phyloP scores from a whole-genome alignment of 495 filamentous ascomycete genomes.

The Apodospora peruviana region DNA sequence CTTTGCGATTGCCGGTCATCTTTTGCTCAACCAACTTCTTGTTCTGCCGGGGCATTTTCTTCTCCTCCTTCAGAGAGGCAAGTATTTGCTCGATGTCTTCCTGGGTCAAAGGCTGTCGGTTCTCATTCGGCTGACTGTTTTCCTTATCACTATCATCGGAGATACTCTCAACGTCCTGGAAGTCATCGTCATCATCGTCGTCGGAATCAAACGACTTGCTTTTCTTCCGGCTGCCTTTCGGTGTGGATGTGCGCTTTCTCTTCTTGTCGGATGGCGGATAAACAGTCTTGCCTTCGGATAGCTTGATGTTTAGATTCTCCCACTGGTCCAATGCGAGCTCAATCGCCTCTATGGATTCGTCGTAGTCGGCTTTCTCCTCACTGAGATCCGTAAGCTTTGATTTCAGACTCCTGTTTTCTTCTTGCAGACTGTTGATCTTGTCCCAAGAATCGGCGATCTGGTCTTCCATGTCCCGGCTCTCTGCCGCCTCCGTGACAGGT shows the following conservation, averaged over 20 bases:
- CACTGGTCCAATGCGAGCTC: not conserved
- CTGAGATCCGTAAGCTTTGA: constrained; percentile 4
- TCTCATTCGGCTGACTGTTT: constrained; percentile 13
- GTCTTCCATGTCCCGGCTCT: constrained; percentile 33
- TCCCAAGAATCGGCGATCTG: constrained; percentile 18
- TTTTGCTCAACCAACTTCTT: constrained; percentile 19
- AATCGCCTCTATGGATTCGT: constrained; percentile 20
- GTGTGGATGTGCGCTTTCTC: constrained; percentile 16
- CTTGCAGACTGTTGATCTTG: not conserved
- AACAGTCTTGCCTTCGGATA: constrained; percentile 43
- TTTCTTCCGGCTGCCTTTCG: constrained; percentile 23
- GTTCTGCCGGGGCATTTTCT: constrained; percentile 14
- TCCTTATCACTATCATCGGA: constrained; percentile 26
- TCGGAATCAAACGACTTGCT: constrained; percentile 10
- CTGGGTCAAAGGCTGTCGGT: constrained; percentile 5
- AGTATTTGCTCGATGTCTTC: constrained; percentile 1
- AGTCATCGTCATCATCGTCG: not conserved
- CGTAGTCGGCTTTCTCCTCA: constrained; percentile 32
- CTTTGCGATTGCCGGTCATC: not conserved
- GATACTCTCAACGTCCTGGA: constrained; percentile 1
- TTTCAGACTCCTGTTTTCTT: constrained; percentile 29
- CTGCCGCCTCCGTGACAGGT: constrained; percentile 28
- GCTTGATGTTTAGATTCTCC: constrained; percentile 29
- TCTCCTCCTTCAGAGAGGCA: constrained; percentile 3
- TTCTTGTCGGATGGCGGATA: constrained; percentile 37